A percentile compares a stretch with the other conserved stretches of the same genome.
Conservation (phyloP, 2,329 filamentous ascomycete species). For the Verticillium longisporum region DNA sequence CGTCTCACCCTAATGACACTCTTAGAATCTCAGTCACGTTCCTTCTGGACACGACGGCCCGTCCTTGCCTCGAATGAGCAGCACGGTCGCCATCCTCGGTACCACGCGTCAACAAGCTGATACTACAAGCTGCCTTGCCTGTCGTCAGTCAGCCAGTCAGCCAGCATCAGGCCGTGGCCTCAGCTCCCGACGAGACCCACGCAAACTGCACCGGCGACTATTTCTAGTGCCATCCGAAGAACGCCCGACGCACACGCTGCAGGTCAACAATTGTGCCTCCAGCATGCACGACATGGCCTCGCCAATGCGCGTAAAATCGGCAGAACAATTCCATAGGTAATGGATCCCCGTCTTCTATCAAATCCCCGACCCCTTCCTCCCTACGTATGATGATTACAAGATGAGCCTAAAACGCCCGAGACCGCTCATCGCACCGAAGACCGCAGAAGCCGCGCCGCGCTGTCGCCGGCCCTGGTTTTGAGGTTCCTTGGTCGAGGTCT, state of each 20-base stretch:
- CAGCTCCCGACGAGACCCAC: neutral
- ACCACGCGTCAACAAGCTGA: neutral
- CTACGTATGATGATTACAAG: conserved; percentile 30
- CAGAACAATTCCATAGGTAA: neutral
- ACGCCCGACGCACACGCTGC: neutral
- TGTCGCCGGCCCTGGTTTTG: conserved; percentile 37
- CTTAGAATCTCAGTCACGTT: neutral
- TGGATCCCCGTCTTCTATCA: neutral
- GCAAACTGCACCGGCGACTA: neutral
- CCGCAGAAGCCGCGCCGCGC: conserved; percentile 41
- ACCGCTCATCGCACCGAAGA: conserved; percentile 14
- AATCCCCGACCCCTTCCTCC: neutral
- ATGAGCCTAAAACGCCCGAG: conserved; percentile 23
- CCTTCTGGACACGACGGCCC: neutral
- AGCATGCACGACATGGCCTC: too few relatives aligned
- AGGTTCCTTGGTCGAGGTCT: conserved; percentile 24
- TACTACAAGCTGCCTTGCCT: neutral
- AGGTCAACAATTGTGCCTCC: neutral
- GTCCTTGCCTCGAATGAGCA: neutral
- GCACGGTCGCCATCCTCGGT: neutral
- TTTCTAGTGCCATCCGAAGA: neutral
- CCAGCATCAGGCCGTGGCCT: neutral
- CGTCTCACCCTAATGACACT: neutral
- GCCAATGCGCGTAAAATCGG: too few relatives aligned
- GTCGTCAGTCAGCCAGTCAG: neutral